Evolutionary conservation across 2,329 filamentous ascomycete genomes (phyloP).

Genomic region (Cryphonectria parasitica): DNA sequence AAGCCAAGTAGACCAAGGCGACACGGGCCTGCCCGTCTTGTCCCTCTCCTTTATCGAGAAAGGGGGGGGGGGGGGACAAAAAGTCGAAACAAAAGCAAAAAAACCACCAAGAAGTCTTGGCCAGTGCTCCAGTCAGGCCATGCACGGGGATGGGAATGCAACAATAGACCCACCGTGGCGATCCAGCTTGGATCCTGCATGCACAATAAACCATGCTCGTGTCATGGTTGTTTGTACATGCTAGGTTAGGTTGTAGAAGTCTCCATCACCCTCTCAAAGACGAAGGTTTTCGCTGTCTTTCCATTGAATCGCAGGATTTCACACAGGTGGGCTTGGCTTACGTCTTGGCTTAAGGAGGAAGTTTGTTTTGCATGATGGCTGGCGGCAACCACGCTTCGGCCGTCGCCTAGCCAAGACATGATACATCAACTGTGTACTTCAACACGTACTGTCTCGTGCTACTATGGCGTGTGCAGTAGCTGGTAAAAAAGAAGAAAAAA

Average conservation of each 20-base stretch:
- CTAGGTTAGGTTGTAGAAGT: no score
- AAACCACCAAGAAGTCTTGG: neutral
- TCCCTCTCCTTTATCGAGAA: no score
- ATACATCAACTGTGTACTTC: no score
- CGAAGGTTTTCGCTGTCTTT: neutral
- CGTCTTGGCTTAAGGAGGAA: neutral
- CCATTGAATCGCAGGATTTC: neutral
- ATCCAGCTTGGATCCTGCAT: neutral
- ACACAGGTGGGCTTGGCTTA: neutral
- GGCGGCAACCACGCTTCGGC: neutral
- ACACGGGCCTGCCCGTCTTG: neutral
- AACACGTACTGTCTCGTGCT: neutral
- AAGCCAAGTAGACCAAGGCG: conserved; percentile 3
- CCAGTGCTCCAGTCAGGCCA: neutral
- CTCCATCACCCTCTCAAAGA: neutral
- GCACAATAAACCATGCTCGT: neutral
- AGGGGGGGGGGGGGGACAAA: no score
- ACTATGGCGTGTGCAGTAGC: no score
- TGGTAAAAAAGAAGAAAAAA: no score
- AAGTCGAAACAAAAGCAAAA: neutral
- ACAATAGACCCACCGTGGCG: neutral
- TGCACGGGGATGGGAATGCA: neutral
- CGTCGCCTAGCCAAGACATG: neutral
- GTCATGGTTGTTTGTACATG: neutral
- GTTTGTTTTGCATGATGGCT: neutral